These are phyloP conservation scores for Stemphylium lycopersici DNA, from an alignment of 2,329 filamentous ascomycete genomes.

Conservation along the genomic window DNA sequence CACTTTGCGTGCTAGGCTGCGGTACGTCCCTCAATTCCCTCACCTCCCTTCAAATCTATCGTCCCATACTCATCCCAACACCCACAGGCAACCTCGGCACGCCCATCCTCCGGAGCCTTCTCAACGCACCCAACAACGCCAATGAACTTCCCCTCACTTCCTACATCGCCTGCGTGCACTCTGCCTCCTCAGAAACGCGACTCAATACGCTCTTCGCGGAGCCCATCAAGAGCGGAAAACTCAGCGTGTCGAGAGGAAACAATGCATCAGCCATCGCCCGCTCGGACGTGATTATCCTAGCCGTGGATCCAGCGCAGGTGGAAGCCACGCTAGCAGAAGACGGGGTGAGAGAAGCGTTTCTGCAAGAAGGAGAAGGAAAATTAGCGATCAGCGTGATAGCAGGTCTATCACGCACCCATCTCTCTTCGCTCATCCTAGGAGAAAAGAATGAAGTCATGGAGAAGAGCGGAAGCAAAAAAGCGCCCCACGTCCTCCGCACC, in stretches of 20 bases:
- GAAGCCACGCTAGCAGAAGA: neutral
- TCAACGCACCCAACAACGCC: neutral
- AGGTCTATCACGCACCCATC: neutral
- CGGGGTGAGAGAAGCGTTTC: neutral
- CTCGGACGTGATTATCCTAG: neutral
- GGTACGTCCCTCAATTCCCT: constrained; percentile 20
- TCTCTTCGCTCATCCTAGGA: neutral
- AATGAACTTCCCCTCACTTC: neutral
- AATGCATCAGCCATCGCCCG: neutral
- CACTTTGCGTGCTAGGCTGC: constrained; percentile 39
- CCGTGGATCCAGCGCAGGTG: constrained; percentile 1
- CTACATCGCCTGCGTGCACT: constrained; percentile 1
- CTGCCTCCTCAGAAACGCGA: neutral
- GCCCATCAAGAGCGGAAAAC: neutral
- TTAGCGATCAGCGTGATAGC: neutral
- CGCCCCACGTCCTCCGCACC: constrained; percentile 50
- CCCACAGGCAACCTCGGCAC: neutral
- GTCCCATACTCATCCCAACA: too few relatives aligned
- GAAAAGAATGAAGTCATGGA: too few relatives aligned
- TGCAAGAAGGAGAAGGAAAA: neutral
- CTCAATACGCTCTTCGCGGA: neutral
- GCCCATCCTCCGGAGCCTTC: neutral
- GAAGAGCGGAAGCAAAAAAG: too few relatives aligned
- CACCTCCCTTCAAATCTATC: neutral
- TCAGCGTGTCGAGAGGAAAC: neutral